Evolutionary conservation across 768 basidiomycete genomes (phyloP).

Genomic region (Tricholoma bakamatsutake): DNA sequence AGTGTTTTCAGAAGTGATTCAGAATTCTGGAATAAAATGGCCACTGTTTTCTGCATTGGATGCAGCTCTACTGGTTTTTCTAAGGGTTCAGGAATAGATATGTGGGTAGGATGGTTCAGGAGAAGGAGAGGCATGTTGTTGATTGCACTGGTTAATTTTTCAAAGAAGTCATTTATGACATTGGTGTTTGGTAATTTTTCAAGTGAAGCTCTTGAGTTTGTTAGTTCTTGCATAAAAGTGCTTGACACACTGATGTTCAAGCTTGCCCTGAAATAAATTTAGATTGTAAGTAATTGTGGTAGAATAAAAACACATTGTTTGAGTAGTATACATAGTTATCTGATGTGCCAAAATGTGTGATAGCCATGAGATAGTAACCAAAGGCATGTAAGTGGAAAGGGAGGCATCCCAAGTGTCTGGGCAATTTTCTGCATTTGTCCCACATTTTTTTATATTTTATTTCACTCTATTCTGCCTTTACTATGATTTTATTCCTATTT

Average conservation of each 20-base stretch:
- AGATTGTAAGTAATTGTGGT: background rate
- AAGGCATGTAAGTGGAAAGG: no score
- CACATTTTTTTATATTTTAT: no score
- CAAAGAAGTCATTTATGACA: conserved; percentile 9
- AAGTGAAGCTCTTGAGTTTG: conserved; percentile 19
- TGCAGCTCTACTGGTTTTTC: background rate
- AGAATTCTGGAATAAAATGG: conserved; percentile 3
- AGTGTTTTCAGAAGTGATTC: conserved; percentile 10
- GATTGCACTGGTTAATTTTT: background rate
- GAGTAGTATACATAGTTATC: conserved; percentile 22
- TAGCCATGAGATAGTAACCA: conserved; percentile 19
- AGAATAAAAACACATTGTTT: background rate
- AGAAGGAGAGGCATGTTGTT: background rate
- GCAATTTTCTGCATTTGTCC: no score
- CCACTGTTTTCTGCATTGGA: background rate
- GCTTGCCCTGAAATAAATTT: conserved; percentile 26
- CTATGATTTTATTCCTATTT: no score
- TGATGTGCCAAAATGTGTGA: conserved; percentile 16
- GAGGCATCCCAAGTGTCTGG: no score
- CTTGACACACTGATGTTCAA: conserved; percentile 30
- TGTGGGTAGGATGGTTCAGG: background rate
- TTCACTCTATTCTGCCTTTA: no score
- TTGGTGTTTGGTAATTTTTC: conserved; percentile 18
- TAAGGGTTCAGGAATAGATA: background rate
- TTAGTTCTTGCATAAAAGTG: conserved; percentile 24